Percentiles rank a stretch among this genome's conserved stretches.
Conservation (phyloP, 2,329 filamentous ascomycete species). For the Colletotrichum gloeosporioides region DNA sequence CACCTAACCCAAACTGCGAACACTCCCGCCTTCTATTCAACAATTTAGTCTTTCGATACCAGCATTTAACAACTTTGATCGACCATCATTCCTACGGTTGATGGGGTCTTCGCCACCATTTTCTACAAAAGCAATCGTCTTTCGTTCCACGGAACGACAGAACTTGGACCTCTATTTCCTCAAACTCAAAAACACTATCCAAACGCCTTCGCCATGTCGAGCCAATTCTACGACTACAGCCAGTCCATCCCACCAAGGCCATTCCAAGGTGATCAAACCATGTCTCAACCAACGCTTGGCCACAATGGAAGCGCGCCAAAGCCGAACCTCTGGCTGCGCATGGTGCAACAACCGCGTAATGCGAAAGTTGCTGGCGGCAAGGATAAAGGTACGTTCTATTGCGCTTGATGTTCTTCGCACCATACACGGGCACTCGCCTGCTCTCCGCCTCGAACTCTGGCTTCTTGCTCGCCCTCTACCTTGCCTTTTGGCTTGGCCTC, state of each 20-base stretch:
- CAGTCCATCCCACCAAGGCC: background rate
- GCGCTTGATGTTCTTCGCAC: background rate
- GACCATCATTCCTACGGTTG: background rate
- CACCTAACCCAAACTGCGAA: background rate
- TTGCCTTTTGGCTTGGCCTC: background rate
- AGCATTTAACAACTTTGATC: background rate
- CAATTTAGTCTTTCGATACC: background rate
- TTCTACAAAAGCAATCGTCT: background rate
- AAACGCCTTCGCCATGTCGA: background rate
- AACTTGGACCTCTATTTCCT: background rate
- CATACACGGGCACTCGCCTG: background rate
- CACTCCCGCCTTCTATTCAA: background rate
- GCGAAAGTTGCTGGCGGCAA: constrained; percentile 58
- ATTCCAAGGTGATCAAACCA: background rate
- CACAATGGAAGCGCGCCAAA: background rate
- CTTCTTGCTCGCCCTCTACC: background rate
- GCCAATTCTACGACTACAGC: background rate
- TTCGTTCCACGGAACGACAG: background rate
- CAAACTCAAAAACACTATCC: background rate
- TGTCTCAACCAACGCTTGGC: background rate
- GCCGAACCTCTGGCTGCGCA: constrained; percentile 37
- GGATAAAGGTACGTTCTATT: constrained; percentile 68
- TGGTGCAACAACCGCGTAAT: background rate
- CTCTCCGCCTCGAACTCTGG: background rate
- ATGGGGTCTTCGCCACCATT: background rate